A percentile compares a stretch with the other conserved stretches of the same genome.
These are phyloP conservation scores for Boletales sp. DNA, from an alignment of 768 basidiomycete species.

Conservation along the genomic window DNA sequence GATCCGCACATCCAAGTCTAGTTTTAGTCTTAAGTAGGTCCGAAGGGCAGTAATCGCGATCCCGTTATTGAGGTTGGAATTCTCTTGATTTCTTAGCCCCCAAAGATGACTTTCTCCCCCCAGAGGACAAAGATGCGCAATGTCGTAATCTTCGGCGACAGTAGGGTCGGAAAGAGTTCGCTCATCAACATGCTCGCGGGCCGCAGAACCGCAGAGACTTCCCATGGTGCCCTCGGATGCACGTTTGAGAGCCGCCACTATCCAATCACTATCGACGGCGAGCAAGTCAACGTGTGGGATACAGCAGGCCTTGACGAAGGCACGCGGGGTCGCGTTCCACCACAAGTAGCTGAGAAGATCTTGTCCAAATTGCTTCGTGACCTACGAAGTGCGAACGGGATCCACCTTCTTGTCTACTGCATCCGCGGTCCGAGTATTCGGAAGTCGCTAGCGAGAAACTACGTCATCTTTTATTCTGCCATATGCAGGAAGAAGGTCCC, in stretches of 20 bases:
- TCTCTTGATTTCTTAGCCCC: background rate
- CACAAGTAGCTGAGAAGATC: slow-evolving; percentile 23
- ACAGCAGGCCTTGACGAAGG: slow-evolving; percentile 31
- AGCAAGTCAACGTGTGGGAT: slow-evolving; percentile 27
- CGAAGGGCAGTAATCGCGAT: background rate
- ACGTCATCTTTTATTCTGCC: slow-evolving; percentile 28
- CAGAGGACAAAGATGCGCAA: slow-evolving; percentile 22
- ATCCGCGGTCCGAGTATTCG: slow-evolving; percentile 30
- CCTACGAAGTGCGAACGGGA: slow-evolving; percentile 26
- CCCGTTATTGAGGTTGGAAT: slow-evolving; percentile 9
- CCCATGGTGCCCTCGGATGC: slow-evolving; percentile 3
- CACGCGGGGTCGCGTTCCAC: slow-evolving; percentile 21
- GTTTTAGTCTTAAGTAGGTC: background rate
- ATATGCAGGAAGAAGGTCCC: slow-evolving; percentile 30
- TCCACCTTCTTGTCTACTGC: slow-evolving; percentile 32
- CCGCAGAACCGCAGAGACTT: background rate
- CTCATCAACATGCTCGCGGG: slow-evolving; percentile 9
- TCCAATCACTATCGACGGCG: slow-evolving; percentile 12
- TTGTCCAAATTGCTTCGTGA: slow-evolving; percentile 28
- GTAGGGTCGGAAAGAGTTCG: slow-evolving; percentile 5
- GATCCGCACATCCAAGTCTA: background rate
- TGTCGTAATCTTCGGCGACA: slow-evolving; percentile 21
- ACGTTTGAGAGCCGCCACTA: slow-evolving; percentile 18
- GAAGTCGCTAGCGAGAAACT: slow-evolving; percentile 27
- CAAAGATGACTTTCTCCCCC: background rate